Evolutionary conservation across 2,329 filamentous ascomycete species (phyloP), one percentile per base, ranked within the genome.

Genomic region (Aureobasidium sp.): DNA sequence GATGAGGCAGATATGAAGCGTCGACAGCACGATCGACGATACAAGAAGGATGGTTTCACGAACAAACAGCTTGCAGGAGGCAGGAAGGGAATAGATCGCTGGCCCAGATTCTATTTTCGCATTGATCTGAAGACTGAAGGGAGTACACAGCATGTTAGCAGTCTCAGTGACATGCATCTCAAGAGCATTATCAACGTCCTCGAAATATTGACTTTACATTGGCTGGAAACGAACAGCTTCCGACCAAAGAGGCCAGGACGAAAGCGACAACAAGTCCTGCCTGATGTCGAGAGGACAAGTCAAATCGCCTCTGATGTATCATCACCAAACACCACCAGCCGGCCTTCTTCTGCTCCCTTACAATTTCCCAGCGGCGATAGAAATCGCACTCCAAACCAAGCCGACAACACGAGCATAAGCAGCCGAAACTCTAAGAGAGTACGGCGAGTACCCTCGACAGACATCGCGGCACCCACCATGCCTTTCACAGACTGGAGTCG

Each of bases 81-180:
- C 14, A 80, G 79, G 47, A 93, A 90, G 70, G 81, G 85, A 0
- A 77, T 92, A 11, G 91, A 97, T 69, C 83, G 85, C 56, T 94
- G 90, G 86, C 91, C 93, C 0, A 93, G 93, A 86, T 97, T 96
- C 69, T 88, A 87, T 68, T 75, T 97, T n/a, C 84, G 84, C 31
- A 82, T 96, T 39, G 75, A 79, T 2, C 68, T 81, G 14, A 12
- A 70, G 68, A 14, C 42, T 3, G 15, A 44, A 2, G 36, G 39
- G 22, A 41, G 7, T 8, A 12, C 12, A 36, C 31, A 25, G 6
- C 5, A 27, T n/a, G 8, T 52, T 4, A 31, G 31, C 12, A 31
- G 31, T 15, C 47, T 61, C n/a, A 49, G 42, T 34, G 51, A 57
- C 7, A 49, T 56, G 31, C 42, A 25, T 34, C 65, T 90, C n/a